phyloP scores from a whole-genome alignment of 148 eudicot genomes.

The Rheum nobile region DNA sequence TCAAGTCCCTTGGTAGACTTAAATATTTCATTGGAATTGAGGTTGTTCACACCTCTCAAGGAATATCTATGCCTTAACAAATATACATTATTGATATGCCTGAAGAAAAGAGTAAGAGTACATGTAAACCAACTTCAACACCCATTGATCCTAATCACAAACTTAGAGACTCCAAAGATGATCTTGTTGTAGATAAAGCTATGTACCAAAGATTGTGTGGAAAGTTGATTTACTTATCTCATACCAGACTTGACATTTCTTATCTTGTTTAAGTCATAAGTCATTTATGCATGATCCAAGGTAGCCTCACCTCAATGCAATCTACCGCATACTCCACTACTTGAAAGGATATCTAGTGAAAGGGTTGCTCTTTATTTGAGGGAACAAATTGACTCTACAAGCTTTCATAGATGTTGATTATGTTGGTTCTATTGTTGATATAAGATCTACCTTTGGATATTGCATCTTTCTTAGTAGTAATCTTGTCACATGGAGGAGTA shows the following conservation, averaged over 20 bases:
- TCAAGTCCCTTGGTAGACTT: neutral
- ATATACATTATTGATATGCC: neutral
- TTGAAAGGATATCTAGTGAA: neutral
- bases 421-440: neutral
- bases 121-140: too few relatives aligned
- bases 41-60: neutral
- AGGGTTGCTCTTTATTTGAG: neutral
- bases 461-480: neutral
- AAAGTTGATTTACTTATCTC: constrained; percentile 2
- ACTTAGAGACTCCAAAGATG: neutral
- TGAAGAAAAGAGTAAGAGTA: neutral
- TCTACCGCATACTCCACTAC: neutral
- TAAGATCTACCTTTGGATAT: neutral
- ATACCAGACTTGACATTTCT: constrained; percentile 1
- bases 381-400: neutral
- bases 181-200: neutral
- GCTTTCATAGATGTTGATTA: neutral
- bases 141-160: constrained; percentile 5
- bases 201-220: neutral
- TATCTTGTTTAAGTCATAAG: neutral
- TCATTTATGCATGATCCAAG: constrained; percentile 3
- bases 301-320: neutral
- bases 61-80: constrained; percentile 2
- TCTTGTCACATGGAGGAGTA: neutral
- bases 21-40: constrained; percentile 4